Evolutionary conservation across 2,329 filamentous ascomycete species (phyloP), one percentile per base, ranked within the genome.

Genomic region (Epichloe hybrida): DNA sequence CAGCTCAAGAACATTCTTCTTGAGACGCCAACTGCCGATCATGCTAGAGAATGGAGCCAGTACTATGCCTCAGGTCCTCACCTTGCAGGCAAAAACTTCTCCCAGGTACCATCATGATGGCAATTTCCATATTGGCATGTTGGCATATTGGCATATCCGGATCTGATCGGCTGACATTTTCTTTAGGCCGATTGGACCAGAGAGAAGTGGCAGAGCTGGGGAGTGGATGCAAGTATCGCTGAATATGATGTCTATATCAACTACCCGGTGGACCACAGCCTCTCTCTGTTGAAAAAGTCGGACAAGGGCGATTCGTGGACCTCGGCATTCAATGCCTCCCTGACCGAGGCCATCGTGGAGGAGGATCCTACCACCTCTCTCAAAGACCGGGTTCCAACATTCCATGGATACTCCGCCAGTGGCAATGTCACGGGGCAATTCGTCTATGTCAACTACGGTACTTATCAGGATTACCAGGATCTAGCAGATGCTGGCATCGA

Each of bases 391-490:
- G 77, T 97, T 23, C 89, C 91, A 1, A 91, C 85, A 0, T 97
- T 97, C 71, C 91, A 97, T 62, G 93, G 91, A 49, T 97, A 96
- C 66, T 95, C 88, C 4, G 89, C 89, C 4, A 90, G 76, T 53
- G 91, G 91, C 31, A 95, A 97, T 64, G 91, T 94, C 46, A 96
- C 91, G 0, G 88, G 81, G 3, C 79, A 81, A 13, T 93, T 87
- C 57, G 86, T 95, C 35, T 97, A 84, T 61, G 88, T 87, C 64
- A 96, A 96, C 67, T 95, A 93, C 61, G 91, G 90, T 49, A 93
- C 86, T 0, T 94, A 83, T 62, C 70, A 77, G 56, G 91, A 97
- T 63, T 97, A 83, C 57, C 84, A 93, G 58, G 88, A 95, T 56
- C 74, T 97, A 13, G 62, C 84, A 42, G 75, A 80, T 39, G 84